Percentiles rank a stretch among this genome's conserved stretches.
phyloP scores from a whole-genome alignment of 2,329 filamentous ascomycete species.

The Amauroascus verrucosus region DNA sequence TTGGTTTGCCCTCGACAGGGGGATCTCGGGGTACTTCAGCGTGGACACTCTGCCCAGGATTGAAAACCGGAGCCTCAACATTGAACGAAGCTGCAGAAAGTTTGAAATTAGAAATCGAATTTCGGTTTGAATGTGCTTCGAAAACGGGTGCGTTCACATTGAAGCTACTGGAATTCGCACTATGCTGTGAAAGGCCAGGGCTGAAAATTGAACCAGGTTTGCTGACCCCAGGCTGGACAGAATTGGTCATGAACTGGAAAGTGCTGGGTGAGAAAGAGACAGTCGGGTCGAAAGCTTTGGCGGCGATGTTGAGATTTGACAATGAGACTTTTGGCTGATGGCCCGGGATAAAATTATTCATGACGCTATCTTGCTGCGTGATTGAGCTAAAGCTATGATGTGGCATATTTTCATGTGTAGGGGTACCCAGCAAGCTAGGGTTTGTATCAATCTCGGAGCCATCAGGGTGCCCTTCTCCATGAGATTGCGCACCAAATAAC shows the following conservation, averaged over 20 bases:
- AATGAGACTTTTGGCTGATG: slow-evolving; percentile 60
- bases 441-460: slow-evolving; percentile 62
- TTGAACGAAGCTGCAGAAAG: slow-evolving; percentile 63
- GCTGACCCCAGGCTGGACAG: slow-evolving; percentile 33
- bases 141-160: slow-evolving; percentile 63
- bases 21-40: slow-evolving; percentile 17
- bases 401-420: slow-evolving; percentile 8
- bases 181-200: slow-evolving; percentile 22
- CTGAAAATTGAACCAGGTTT: slow-evolving; percentile 25
- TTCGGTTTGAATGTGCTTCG: slow-evolving; percentile 41
- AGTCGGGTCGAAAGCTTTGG: slow-evolving; percentile 67
- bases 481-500: slow-evolving; percentile 25
- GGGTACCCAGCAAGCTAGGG: slow-evolving; percentile 56
- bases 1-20: slow-evolving; percentile 18
- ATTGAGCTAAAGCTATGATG: slow-evolving; percentile 1
- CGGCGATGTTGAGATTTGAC: slow-evolving; percentile 78
- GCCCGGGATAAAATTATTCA: slow-evolving; percentile 34
- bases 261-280: slow-evolving; percentile 40
- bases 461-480: slow-evolving; percentile 37
- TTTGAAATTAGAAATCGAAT: slow-evolving; percentile 42
- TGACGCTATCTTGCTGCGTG: slow-evolving; percentile 16
- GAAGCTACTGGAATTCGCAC: slow-evolving; percentile 42
- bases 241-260: slow-evolving; percentile 34
- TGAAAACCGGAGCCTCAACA: slow-evolving; percentile 67
- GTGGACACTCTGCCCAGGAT: slow-evolving; percentile 41